Conservation (phyloP, 768 basidiomycete genomes). For the Mycena kentingensis region DNA sequence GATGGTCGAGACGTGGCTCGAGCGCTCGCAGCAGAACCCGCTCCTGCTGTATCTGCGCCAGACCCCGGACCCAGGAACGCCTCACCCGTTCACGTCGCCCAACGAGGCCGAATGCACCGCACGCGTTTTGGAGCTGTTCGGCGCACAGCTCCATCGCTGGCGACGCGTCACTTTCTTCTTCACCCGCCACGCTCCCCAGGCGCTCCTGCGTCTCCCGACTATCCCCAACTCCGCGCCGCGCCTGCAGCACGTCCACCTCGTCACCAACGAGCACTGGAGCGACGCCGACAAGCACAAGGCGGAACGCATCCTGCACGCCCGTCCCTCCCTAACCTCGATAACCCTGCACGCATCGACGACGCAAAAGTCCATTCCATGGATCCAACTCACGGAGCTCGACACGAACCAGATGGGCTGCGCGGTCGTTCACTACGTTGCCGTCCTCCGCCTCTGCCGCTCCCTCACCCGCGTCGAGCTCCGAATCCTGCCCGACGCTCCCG, state of each 20-base stretch:
- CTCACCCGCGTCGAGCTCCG: conserved; percentile 13
- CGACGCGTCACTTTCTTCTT: conserved; percentile 16
- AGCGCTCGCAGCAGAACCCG: conserved; percentile 14
- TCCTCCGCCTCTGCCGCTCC: conserved; percentile 8
- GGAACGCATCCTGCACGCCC: conserved; percentile 15
- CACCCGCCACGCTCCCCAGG: conserved; percentile 1
- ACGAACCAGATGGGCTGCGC: conserved; percentile 6
- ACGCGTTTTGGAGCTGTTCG: conserved; percentile 7
- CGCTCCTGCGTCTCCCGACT: conserved; percentile 8
- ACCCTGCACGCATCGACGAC: conserved; percentile 6
- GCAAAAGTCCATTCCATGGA: conserved; percentile 12
- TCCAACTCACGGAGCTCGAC: conserved; percentile 10
- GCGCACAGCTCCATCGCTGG: conserved; percentile 15
- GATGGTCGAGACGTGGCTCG: conserved; percentile 21
- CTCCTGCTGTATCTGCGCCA: conserved; percentile 21
- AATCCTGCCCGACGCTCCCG: not conserved
- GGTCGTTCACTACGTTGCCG: not conserved
- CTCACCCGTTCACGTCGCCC: not conserved
- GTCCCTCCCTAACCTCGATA: conserved; percentile 9
- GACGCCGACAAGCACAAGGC: not conserved
- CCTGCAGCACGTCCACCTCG: conserved; percentile 17
- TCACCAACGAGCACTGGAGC: conserved; percentile 8
- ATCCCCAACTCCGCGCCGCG: conserved; percentile 5
- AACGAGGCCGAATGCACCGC: conserved; percentile 17
- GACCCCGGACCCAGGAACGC: conserved; percentile 3